Conservation (phyloP, 2,329 filamentous ascomycete species). For the Biscogniauxia marginata region DNA sequence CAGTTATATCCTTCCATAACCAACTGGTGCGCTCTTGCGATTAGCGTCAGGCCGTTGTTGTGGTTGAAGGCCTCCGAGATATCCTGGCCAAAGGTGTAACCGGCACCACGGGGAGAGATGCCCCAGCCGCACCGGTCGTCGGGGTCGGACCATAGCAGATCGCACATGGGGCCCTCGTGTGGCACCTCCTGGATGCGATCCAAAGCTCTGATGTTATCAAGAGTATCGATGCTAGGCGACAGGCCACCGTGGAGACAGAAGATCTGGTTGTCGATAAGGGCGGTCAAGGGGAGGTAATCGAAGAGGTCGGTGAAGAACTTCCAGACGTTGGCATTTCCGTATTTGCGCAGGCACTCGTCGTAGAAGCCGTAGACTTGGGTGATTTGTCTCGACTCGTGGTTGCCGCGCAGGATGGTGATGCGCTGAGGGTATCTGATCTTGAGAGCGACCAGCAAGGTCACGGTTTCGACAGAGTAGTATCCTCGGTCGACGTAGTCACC, state of each 20-base stretch:
- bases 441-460: slow-evolving; percentile 91
- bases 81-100: slow-evolving; percentile 94
- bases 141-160: slow-evolving; percentile 95
- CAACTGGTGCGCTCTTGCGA: slow-evolving; percentile 94
- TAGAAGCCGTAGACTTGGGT: slow-evolving; percentile 99
- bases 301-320: slow-evolving; percentile 99
- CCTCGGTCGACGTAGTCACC: slow-evolving; percentile 98
- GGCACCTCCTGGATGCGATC: slow-evolving; percentile 98
- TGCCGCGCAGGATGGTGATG: slow-evolving; percentile 97
- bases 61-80: slow-evolving; percentile 99
- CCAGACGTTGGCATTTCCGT: slow-evolving; percentile 98
- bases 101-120: slow-evolving; percentile 89
- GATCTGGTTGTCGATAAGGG: slow-evolving; percentile 98
- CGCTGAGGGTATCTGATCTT: slow-evolving; percentile 98
- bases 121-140: slow-evolving; percentile 97
- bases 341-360: slow-evolving; percentile 97
- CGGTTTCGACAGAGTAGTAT: slow-evolving; percentile 98
- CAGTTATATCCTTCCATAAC: slow-evolving; percentile 99
- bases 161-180: slow-evolving; percentile 97
- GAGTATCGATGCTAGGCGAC: slow-evolving; percentile 91
- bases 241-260: slow-evolving; percentile 97
- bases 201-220: slow-evolving; percentile 91
- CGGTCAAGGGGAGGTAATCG: slow-evolving; percentile 95
- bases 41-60: slow-evolving; percentile 94
- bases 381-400: slow-evolving; percentile 98